These are phyloP conservation scores for Phoenix dactylifera DNA, from an alignment of 176 grass and related monocot species.

Conservation along the genomic window DNA sequence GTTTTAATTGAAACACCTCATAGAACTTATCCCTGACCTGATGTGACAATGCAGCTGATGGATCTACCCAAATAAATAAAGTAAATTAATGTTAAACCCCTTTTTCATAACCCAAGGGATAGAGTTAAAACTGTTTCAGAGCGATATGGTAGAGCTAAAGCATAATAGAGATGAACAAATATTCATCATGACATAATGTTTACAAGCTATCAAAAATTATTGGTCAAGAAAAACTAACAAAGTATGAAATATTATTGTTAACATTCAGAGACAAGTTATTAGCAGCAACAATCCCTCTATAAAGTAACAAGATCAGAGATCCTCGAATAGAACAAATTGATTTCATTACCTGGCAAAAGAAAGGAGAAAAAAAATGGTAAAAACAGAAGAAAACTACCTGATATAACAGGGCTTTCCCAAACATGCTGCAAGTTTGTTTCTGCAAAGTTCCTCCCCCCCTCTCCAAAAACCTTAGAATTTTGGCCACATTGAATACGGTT, in stretches of 20 bases:
- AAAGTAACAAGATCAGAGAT: too few species aligned
- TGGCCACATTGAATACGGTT: conserved; percentile 2
- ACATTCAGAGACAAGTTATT: too few species aligned
- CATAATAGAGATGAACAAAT: background rate
- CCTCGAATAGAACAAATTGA: too few species aligned
- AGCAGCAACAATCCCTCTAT: too few species aligned
- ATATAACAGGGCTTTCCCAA: conserved; percentile 45
- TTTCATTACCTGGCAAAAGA: too few species aligned
- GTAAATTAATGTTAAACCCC: conserved; percentile 11
- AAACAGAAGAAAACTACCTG: conserved; percentile 17
- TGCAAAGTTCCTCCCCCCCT: conserved; percentile 40
- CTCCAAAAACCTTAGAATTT: conserved; percentile 7
- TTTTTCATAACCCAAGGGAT: background rate
- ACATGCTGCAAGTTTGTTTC: conserved; percentile 36
- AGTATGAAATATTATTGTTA: too few species aligned
- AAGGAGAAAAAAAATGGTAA: too few species aligned
- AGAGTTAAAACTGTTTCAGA: background rate
- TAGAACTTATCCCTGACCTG: conserved; percentile 59
- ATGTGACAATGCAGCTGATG: conserved; percentile 7
- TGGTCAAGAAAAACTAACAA: too few species aligned
- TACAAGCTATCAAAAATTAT: too few species aligned
- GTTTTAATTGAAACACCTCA: conserved; percentile 65
- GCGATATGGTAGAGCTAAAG: background rate
- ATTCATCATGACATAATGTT: too few species aligned
- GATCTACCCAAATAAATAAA: conserved; percentile 8